Evolutionary conservation across 1,284 basidiomycete species (phyloP), one percentile per base, ranked within the genome.

Genomic region (Tremellales sp.): DNA sequence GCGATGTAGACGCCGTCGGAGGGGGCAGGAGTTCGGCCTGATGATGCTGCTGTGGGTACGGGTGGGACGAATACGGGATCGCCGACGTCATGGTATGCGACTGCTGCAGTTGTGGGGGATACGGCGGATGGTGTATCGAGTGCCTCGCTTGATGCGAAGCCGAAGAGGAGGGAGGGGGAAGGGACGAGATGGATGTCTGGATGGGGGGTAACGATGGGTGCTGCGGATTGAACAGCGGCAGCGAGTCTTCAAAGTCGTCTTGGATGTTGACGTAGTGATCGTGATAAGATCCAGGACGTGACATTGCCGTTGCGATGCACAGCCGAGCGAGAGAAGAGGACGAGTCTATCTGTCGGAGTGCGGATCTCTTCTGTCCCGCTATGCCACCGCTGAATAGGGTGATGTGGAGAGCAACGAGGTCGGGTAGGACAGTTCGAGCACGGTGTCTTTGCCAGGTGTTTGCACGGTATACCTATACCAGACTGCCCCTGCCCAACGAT

Each of bases 271-370:
- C 53, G 43, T 60, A 51, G 34, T 53, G 51, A 31, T 58, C 61
- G 58, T 64, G 64, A 47, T 58, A 58, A 27, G 66, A 66, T 45
- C 57, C 50, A 32, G 66, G 66, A 19, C 63, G 58, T 22, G 66
- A 65, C 66, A 68, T 68, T n/a, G n/a, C n/a, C n/a, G n/a, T n/a
- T n/a, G n/a, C n/a, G n/a, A n/a, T n/a, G n/a, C n/a, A n/a, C n/a
- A n/a, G n/a, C n/a, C n/a, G n/a, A n/a, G n/a, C n/a, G n/a, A n/a
- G n/a, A n/a, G n/a, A n/a, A n/a, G n/a, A n/a, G n/a, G n/a, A n/a
- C n/a, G n/a, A n/a, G n/a, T n/a, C n/a, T n/a, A n/a, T n/a, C n/a
- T n/a, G n/a, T n/a, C n/a, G n/a, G n/a, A n/a, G n/a, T n/a, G n/a
- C n/a, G n/a, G n/a, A n/a, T n/a, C n/a, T n/a, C n/a, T n/a, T n/a